A percentile compares a stretch with the other conserved stretches of the same genome.
Conservation (phyloP, 331 rosid genomes). For the Pyrus hybrid region DNA sequence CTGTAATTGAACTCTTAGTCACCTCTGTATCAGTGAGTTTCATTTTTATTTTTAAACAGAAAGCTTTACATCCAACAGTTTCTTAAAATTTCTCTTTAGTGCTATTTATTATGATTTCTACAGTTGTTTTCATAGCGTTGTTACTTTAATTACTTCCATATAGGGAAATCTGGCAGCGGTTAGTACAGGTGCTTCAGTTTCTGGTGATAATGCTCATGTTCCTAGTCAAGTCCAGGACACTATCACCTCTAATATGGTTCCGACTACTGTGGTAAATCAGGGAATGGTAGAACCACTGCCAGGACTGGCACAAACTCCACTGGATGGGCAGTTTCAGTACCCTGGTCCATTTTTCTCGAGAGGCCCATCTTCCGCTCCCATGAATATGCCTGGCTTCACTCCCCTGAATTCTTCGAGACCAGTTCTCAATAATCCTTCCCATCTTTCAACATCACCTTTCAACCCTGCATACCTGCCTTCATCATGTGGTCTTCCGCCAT, state of each 20-base stretch:
- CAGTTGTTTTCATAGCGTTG: not conserved
- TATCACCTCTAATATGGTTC: constrained; percentile 19
- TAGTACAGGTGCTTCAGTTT: constrained; percentile 23
- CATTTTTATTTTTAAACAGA: constrained; percentile 2
- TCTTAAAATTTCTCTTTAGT: not conserved
- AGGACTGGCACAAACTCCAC: constrained; percentile 23
- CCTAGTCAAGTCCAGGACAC: constrained; percentile 28
- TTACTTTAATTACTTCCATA: not conserved
- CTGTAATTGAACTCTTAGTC: constrained; percentile 72
- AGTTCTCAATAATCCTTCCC: constrained; percentile 26
- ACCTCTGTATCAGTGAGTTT: constrained; percentile 79
- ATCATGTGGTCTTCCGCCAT: constrained; percentile 43
- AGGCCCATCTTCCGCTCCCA: constrained; percentile 33
- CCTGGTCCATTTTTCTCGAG: constrained; percentile 45
- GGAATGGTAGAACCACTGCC: constrained; percentile 32
- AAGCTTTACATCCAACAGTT: not conserved
- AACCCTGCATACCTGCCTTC: constrained; percentile 35
- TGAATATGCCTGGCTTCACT: constrained; percentile 28
- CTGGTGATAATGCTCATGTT: constrained; percentile 27
- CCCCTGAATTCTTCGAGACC: constrained; percentile 35
- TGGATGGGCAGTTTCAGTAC: constrained; percentile 43
- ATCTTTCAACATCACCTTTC: constrained; percentile 35
- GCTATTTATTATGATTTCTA: not conserved
- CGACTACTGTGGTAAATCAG: constrained; percentile 30
- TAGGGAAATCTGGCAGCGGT: too few relatives aligned